A percentile compares a stretch with the other conserved stretches of the same genome.
Evolutionary conservation across 1,139 yeast species (phyloP).

Genomic region (Yamadazyma spencermartinsiae): DNA sequence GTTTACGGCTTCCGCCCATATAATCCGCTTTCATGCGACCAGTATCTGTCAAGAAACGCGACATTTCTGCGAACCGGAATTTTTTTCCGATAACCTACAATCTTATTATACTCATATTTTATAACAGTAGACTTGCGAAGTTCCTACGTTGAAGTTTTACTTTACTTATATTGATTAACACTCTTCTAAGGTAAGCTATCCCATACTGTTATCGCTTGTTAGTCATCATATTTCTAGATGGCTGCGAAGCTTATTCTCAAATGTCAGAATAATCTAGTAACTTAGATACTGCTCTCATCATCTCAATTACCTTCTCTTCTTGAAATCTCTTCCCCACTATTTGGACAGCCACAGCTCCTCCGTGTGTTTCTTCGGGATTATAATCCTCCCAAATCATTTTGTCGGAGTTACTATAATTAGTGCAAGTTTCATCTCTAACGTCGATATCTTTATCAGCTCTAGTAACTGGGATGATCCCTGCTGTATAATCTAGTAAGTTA

Average conservation of each 20-base stretch:
- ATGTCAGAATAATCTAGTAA: constrained; percentile 15
- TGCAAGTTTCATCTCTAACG: constrained; percentile 18
- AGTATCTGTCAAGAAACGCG: too few species aligned
- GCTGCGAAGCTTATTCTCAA: too few species aligned
- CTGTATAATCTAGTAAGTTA: constrained; percentile 59
- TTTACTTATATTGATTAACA: too few species aligned
- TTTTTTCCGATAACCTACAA: too few species aligned
- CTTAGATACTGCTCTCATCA: constrained; percentile 29
- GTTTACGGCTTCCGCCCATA: too few species aligned
- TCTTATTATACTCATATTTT: too few species aligned
- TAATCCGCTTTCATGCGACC: too few species aligned
- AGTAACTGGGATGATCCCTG: constrained; percentile 61
- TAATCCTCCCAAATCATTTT: constrained; percentile 35
- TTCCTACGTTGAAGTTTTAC: too few species aligned
- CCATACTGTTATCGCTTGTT: background rate
- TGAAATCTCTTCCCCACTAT: constrained; percentile 56
- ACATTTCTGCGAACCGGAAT: too few species aligned
- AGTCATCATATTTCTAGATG: background rate
- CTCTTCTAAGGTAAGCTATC: too few species aligned
- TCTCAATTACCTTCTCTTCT: constrained; percentile 59
- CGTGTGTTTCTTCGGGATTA: constrained; percentile 56
- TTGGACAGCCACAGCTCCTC: constrained; percentile 69
- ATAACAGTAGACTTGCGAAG: too few species aligned
- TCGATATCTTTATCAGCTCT: constrained; percentile 48
- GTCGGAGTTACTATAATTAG: constrained; percentile 20